These are phyloP conservation scores for Aspergillus flavus DNA, from an alignment of 2,329 filamentous ascomycete genomes.

Conservation along the genomic window DNA sequence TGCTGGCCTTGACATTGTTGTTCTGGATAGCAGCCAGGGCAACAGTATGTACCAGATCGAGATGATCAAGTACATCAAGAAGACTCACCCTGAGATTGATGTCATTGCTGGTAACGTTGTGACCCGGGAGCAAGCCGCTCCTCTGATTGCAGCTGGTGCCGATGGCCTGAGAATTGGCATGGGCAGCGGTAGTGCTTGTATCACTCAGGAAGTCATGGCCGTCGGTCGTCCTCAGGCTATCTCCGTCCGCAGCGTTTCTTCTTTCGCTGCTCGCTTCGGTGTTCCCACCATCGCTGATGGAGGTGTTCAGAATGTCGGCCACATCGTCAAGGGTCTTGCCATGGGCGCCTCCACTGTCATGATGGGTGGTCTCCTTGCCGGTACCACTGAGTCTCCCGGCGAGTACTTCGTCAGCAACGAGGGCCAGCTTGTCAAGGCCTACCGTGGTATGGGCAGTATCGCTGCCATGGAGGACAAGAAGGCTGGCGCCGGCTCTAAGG, in stretches of 20 bases:
- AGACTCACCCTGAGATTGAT: conserved; percentile 80
- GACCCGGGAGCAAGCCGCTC: conserved; percentile 92
- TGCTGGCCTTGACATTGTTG: conserved; percentile 90
- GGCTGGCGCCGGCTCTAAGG: conserved; percentile 73
- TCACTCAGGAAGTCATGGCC: conserved; percentile 99
- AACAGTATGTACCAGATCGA: conserved; percentile 99
- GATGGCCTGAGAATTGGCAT: conserved; percentile 98
- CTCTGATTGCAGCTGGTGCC: conserved; percentile 87
- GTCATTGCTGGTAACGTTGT: conserved; percentile 99
- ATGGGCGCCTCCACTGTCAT: conserved; percentile 95
- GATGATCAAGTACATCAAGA: conserved; percentile 96
- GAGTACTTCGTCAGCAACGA: conserved; percentile 95
- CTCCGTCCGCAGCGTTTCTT: conserved; percentile 84
- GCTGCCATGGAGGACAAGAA: conserved; percentile 99
- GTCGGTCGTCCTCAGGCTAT: conserved; percentile 95
- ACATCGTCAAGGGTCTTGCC: conserved; percentile 97
- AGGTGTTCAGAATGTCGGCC: conserved; percentile 96
- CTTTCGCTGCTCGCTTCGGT: conserved; percentile 88
- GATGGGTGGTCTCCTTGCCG: conserved; percentile 98
- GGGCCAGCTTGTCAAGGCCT: conserved; percentile 98
- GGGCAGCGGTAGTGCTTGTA: conserved; percentile 97
- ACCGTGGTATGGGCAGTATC: conserved; percentile 98
- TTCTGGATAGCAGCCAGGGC: conserved; percentile 95
- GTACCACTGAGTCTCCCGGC: conserved; percentile 95
- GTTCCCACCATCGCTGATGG: conserved; percentile 98